A percentile compares a stretch with the other conserved stretches of the same genome.
These are phyloP conservation scores for Orobanche coerulescens DNA, from an alignment of 257 asterid species.

Conservation along the genomic window DNA sequence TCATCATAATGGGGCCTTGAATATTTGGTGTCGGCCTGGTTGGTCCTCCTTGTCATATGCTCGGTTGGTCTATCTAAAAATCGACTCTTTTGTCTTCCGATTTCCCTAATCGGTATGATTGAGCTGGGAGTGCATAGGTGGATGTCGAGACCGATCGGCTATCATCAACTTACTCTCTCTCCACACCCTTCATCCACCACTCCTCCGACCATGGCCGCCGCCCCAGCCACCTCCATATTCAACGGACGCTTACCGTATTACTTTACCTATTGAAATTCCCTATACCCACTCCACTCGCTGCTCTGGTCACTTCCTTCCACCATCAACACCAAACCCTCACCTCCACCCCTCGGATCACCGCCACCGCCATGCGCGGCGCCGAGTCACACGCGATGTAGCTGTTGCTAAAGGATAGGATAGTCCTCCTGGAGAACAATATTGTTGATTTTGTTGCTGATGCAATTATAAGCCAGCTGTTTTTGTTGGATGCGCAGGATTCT, in stretches of 20 bases:
- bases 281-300: conserved; percentile 16
- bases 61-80: no score
- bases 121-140: no score
- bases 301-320: conserved; percentile 22
- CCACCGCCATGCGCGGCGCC: conserved; percentile 53
- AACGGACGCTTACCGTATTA: background rate
- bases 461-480: conserved; percentile 53
- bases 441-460: conserved; percentile 66
- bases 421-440: conserved; percentile 46
- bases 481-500: conserved; percentile 66
- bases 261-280: background rate
- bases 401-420: conserved; percentile 58
- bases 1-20: no score
- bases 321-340: conserved; percentile 4
- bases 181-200: background rate
- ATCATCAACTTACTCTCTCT: no score
- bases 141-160: no score
- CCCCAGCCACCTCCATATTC: background rate
- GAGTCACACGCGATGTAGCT: conserved; percentile 62
- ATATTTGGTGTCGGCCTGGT: no score
- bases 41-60: no score
- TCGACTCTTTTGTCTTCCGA: no score
- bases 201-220: background rate
- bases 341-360: conserved; percentile 37
- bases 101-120: no score